phyloP scores from a whole-genome alignment of 2,329 filamentous ascomycete species.

The Fusarium luffae region DNA sequence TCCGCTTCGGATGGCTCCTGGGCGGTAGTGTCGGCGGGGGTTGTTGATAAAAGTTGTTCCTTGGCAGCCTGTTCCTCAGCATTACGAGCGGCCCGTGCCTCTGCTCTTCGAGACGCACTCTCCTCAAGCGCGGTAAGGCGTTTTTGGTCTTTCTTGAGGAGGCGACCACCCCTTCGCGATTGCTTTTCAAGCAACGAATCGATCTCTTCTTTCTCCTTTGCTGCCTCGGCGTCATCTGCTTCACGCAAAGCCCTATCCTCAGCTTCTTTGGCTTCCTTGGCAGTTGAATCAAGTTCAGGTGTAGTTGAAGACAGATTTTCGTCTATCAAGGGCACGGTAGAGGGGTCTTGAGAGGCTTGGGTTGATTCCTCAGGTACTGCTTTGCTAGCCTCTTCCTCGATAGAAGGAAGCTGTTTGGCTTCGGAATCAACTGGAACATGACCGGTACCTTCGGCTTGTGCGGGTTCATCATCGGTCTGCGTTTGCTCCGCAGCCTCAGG shows the following conservation, averaged over 20 bases:
- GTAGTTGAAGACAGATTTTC: constrained; percentile 46
- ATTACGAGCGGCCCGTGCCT: constrained; percentile 46
- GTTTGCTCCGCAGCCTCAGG: not conserved
- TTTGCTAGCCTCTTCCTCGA: constrained; percentile 2
- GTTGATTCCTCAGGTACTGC: not conserved
- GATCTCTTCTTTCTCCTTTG: constrained; percentile 48
- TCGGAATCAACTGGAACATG: not conserved
- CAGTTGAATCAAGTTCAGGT: constrained; percentile 29
- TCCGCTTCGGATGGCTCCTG: constrained; percentile 1
- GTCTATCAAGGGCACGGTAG: constrained; percentile 2
- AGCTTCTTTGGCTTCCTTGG: constrained; percentile 22
- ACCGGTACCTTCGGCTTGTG: not conserved
- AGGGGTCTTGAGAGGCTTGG: not conserved
- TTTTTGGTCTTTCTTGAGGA: constrained; percentile 38
- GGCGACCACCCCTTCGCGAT: constrained; percentile 33
- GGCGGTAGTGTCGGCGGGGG: not conserved
- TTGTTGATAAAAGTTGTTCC: constrained; percentile 16
- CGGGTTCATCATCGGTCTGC: constrained; percentile 1
- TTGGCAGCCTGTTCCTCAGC: constrained; percentile 32
- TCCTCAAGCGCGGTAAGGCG: constrained; percentile 35
- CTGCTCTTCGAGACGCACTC: constrained; percentile 38
- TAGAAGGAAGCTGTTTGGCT: not conserved
- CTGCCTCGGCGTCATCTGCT: constrained; percentile 38
- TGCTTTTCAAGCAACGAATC: constrained; percentile 57
- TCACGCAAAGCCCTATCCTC: constrained; percentile 39